Conservation (phyloP, 2,329 filamentous ascomycete species). For the Bertia moriformis region DNA sequence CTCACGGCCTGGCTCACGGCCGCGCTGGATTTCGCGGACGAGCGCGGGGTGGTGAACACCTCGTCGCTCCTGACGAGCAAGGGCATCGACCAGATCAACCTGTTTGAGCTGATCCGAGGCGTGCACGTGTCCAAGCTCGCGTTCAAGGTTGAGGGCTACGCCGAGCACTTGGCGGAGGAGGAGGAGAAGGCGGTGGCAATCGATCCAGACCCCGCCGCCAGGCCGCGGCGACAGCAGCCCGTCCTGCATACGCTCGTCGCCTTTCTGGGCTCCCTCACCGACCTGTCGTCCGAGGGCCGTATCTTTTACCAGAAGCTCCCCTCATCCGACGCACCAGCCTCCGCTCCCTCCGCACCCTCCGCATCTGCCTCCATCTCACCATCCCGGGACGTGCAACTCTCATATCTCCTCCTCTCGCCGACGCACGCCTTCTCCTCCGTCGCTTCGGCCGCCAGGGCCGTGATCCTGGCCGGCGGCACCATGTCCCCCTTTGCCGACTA, state of each 20-base stretch:
- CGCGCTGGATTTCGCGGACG: constrained; percentile 27
- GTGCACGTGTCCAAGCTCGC: constrained; percentile 84
- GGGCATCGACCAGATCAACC: constrained; percentile 86
- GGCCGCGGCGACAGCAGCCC: constrained; percentile 34
- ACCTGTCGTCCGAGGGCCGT: constrained; percentile 59
- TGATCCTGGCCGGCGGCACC: constrained; percentile 84
- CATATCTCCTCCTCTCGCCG: constrained; percentile 80
- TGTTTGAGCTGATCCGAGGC: constrained; percentile 76
- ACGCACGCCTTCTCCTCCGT: constrained; percentile 83
- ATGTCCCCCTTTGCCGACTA: constrained; percentile 97
- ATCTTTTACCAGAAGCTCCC: constrained; percentile 46
- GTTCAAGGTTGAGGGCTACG: constrained; percentile 86
- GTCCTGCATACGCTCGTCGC: constrained; percentile 39
- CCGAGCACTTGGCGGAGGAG: constrained; percentile 20
- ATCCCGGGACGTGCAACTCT: constrained; percentile 51
- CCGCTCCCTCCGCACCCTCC: constrained; percentile 6
- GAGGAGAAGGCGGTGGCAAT: constrained; percentile 9
- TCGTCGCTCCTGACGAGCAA: constrained; percentile 66
- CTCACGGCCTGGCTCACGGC: constrained; percentile 54
- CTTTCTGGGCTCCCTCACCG: constrained; percentile 70
- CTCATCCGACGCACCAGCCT: constrained; percentile 9
- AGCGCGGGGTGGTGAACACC: constrained; percentile 56
- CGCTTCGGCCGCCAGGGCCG: constrained; percentile 67
- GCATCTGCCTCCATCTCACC: no score
- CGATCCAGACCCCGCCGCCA: constrained; percentile 38